phyloP scores from a whole-genome alignment of 441 rosid genomes.

The Corymbia calophylla region DNA sequence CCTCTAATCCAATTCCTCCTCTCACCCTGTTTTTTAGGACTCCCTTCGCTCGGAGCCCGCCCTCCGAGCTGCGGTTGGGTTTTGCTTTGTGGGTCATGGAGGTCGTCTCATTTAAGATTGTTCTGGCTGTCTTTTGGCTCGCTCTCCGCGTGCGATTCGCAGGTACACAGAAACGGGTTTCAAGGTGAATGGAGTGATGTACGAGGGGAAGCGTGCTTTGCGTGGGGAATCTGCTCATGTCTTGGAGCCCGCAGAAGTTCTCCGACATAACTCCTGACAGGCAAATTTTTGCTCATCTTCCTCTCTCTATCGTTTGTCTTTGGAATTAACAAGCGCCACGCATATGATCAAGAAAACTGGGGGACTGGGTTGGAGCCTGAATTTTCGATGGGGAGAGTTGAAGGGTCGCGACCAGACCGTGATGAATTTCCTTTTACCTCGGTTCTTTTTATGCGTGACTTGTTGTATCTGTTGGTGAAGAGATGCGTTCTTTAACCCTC shows the following conservation, averaged over 20 bases:
- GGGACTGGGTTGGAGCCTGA: background rate
- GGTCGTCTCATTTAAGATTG: background rate
- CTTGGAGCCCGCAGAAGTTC: constrained; percentile 67
- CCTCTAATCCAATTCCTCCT: background rate
- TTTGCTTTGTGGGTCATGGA: background rate
- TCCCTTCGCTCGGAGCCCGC: too few species aligned
- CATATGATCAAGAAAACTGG: background rate
- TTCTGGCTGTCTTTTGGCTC: background rate
- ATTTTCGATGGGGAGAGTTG: background rate
- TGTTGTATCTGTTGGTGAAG: background rate
- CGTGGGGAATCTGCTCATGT: constrained; percentile 72
- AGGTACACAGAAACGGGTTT: constrained; percentile 78
- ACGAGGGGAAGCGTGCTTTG: constrained; percentile 92
- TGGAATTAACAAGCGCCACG: background rate
- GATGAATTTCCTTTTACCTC: background rate
- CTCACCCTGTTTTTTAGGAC: too few species aligned
- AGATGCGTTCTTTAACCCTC: background rate
- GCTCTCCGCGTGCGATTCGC: background rate
- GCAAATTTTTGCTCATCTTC: constrained; percentile 11
- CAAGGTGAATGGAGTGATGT: constrained; percentile 59
- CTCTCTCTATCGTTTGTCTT: background rate
- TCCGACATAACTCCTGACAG: constrained; percentile 72
- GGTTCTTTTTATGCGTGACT: background rate
- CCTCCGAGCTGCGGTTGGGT: background rate
- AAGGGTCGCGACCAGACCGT: background rate